Conservation (phyloP, 345 rosid genomes). For the Eucalyptus cladocalyx region DNA sequence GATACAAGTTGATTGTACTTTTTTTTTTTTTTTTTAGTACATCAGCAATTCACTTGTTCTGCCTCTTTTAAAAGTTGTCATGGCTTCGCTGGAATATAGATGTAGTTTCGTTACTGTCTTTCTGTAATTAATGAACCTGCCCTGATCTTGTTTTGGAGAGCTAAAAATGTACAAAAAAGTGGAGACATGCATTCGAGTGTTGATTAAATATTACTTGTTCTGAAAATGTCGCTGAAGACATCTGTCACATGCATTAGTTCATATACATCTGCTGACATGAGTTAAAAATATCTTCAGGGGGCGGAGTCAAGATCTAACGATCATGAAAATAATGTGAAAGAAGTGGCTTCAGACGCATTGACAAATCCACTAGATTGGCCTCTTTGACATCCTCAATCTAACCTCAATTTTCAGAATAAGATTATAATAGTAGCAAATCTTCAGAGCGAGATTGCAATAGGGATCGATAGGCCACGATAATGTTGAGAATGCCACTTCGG, state of each 20-base stretch:
- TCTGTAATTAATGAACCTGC: not conserved
- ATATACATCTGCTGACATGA: not conserved
- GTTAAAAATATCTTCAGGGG: not conserved
- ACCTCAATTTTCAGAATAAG: too few relatives aligned
- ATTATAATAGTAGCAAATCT: too few relatives aligned
- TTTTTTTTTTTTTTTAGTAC: not conserved
- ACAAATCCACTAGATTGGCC: conserved; percentile 2
- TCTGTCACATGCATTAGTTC: not conserved
- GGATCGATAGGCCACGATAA: too few relatives aligned
- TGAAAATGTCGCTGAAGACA: not conserved
- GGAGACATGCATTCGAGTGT: not conserved
- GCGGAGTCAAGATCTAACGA: conserved; percentile 12
- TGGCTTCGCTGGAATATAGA: not conserved
- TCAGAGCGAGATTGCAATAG: too few relatives aligned
- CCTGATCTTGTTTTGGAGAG: not conserved
- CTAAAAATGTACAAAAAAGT: not conserved
- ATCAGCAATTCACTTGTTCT: not conserved
- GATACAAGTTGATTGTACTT: not conserved
- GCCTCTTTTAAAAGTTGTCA: not conserved
- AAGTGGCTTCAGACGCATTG: conserved; percentile 34
- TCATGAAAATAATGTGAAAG: conserved; percentile 31
- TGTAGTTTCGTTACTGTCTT: not conserved
- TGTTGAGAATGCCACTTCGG: too few relatives aligned
- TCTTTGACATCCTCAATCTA: too few relatives aligned
- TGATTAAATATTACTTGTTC: not conserved